phyloP scores from a whole-genome alignment of 2,329 filamentous ascomycete genomes.

The Scedosporium boydii region DNA sequence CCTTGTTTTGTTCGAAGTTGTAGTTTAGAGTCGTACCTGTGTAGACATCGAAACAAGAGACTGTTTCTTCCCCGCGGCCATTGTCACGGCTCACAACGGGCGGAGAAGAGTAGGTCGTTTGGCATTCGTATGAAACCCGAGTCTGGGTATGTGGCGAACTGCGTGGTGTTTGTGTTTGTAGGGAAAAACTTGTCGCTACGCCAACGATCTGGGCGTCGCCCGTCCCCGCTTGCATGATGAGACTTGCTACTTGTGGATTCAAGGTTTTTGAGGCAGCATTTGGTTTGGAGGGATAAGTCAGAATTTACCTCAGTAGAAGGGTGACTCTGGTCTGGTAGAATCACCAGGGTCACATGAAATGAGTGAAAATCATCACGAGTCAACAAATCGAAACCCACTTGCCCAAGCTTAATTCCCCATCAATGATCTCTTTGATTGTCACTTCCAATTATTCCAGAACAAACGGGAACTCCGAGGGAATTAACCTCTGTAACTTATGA shows the following conservation, averaged over 20 bases:
- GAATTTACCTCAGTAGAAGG: too few relatives aligned
- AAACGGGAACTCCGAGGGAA: neutral
- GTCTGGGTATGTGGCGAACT: neutral
- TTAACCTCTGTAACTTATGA: neutral
- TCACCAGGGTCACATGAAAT: too few relatives aligned
- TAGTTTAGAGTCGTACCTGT: neutral
- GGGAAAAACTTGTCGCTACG: neutral
- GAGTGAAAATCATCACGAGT: too few relatives aligned
- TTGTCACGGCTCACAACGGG: neutral
- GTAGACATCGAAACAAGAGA: slow-evolving; percentile 1
- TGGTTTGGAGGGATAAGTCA: neutral
- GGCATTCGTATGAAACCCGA: neutral
- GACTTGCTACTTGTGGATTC: neutral
- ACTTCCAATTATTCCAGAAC: neutral
- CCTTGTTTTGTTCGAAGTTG: slow-evolving; percentile 6
- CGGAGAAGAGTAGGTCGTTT: neutral
- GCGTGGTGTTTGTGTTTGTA: neutral
- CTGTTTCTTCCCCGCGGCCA: slow-evolving; percentile 2
- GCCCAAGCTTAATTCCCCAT: neutral
- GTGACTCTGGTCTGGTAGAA: too few relatives aligned
- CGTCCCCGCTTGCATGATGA: neutral
- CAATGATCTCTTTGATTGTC: neutral
- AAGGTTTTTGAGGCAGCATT: neutral
- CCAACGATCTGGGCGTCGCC: neutral
- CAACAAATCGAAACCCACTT: too few relatives aligned